Percentiles rank a stretch among this genome's conserved stretches.
Conservation (phyloP, 768 basidiomycete species). For the Boletus rex-veris region DNA sequence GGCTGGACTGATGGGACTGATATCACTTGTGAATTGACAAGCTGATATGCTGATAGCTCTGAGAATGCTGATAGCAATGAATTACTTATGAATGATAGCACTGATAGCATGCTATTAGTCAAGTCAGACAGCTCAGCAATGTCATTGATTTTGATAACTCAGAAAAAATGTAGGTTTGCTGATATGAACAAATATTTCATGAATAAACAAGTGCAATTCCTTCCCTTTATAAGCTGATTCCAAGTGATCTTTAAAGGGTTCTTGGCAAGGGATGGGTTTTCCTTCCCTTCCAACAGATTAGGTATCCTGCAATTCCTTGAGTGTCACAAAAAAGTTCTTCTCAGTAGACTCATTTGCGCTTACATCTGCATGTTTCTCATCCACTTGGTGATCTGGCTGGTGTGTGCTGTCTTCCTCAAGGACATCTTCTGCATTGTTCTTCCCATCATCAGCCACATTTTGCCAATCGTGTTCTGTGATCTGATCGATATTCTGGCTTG, state of each 20-base stretch:
- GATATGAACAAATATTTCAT: constrained; percentile 1
- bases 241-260: constrained; percentile 24
- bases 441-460: constrained; percentile 1
- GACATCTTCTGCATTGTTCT: constrained; percentile 10
- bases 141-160: constrained; percentile 23
- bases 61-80: too few species aligned
- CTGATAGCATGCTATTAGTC: too few species aligned
- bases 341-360: not conserved
- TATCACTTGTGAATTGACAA: constrained; percentile 63
- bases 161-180: too few species aligned
- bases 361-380: too few species aligned
- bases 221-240: constrained; percentile 16
- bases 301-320: not conserved
- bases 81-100: too few species aligned
- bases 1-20: not conserved
- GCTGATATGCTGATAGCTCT: too few species aligned
- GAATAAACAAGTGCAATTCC: constrained; percentile 2
- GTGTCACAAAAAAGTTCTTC: not conserved
- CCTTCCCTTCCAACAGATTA: not conserved
- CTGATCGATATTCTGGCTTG: constrained; percentile 34
- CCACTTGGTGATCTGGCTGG: not conserved
- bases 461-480: constrained; percentile 19
- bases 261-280: not conserved
- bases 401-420: not conserved
- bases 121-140: too few species aligned